Evolutionary conservation across 78 protist species (phyloP).

Genomic region (Tieghemostelium lacteum): DNA sequence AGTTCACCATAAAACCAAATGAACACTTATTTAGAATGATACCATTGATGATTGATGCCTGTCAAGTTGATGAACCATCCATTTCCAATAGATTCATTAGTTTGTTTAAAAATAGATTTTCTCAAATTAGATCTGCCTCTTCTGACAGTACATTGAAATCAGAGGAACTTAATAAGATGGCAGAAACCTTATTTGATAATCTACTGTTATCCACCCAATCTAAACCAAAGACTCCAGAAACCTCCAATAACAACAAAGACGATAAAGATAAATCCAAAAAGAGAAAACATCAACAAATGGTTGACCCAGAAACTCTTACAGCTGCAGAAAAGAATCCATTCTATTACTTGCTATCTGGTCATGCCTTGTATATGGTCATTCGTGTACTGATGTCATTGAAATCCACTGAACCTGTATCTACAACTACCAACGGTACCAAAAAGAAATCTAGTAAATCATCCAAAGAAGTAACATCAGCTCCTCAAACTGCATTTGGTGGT

Average conservation of each 20-base stretch:
- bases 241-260: not conserved
- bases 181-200: constrained; percentile 17
- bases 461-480: not conserved
- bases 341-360: constrained; percentile 45
- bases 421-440: not conserved
- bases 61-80: constrained; percentile 49
- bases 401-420: not conserved
- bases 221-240: not conserved
- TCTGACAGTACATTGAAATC: constrained; percentile 1
- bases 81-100: constrained; percentile 58
- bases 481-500: constrained; percentile 11
- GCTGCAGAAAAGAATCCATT: constrained; percentile 30
- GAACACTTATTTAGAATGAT: constrained; percentile 28
- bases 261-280: not conserved
- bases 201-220: not conserved
- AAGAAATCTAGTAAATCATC: not conserved
- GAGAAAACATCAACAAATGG: not conserved
- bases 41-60: constrained; percentile 58
- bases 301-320: not conserved
- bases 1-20: constrained; percentile 18
- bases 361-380: constrained; percentile 27
- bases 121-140: constrained; percentile 20
- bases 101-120: constrained; percentile 35
- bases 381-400: constrained; percentile 23
- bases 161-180: constrained; percentile 2